These are phyloP conservation scores for Tieghemiomyces parasiticus DNA, from an alignment of 192 early-diverging fungal species.

Conservation along the genomic window DNA sequence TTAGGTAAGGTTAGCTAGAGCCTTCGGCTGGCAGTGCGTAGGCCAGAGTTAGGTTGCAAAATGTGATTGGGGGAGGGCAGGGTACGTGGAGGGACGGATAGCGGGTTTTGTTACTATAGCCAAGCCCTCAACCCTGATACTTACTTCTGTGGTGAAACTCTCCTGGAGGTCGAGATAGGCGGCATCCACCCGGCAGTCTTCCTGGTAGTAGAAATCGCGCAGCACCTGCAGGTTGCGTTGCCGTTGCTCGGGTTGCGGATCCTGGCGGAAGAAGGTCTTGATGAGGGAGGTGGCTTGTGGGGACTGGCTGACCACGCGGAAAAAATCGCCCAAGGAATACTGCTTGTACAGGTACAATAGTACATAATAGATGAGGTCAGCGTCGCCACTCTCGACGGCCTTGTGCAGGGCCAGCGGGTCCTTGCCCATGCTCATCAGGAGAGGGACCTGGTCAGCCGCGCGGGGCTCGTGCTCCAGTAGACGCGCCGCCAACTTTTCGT, in stretches of 20 bases:
- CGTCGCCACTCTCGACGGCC: slow-evolving; percentile 88
- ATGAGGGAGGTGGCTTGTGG: slow-evolving; percentile 73
- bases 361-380: slow-evolving; percentile 90
- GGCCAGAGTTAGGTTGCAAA: too few relatives aligned
- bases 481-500: slow-evolving; percentile 58
- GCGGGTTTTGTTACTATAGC: too few relatives aligned
- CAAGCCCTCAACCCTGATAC: too few relatives aligned
- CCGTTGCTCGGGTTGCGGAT: slow-evolving; percentile 33
- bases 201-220: slow-evolving; percentile 93
- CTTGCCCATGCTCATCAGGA: slow-evolving; percentile 86
- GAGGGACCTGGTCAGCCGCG: slow-evolving; percentile 85
- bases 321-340: slow-evolving; percentile 73
- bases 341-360: slow-evolving; percentile 83
- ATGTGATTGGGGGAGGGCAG: too few relatives aligned
- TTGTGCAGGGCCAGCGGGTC: slow-evolving; percentile 76
- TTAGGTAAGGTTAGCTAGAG: too few relatives aligned
- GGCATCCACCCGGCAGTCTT: slow-evolving; percentile 60
- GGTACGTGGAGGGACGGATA: too few relatives aligned
- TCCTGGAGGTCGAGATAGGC: slow-evolving; percentile 33
- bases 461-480: slow-evolving; percentile 89
- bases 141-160: not conserved
- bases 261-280: slow-evolving; percentile 37
- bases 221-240: slow-evolving; percentile 61
- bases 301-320: slow-evolving; percentile 63
- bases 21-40: too few relatives aligned